These are phyloP conservation scores for Rhizopogon rudus DNA, from an alignment of 768 basidiomycete genomes.

Conservation along the genomic window DNA sequence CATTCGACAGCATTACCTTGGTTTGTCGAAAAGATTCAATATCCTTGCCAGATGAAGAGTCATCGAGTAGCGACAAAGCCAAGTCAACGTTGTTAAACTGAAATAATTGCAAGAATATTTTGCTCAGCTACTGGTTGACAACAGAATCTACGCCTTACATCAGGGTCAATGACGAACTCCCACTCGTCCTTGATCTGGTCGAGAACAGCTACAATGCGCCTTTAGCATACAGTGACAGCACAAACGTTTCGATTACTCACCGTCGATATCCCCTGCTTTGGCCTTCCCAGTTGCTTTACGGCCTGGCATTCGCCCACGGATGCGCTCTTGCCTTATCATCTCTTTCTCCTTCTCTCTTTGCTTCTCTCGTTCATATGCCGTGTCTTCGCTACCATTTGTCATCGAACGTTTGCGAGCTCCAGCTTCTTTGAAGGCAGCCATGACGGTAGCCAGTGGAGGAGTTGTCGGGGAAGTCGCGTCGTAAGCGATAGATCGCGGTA, in stretches of 20 bases:
- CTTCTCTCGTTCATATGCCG: constrained; percentile 52
- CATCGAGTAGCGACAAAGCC: constrained; percentile 84
- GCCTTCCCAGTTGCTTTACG: constrained; percentile 47
- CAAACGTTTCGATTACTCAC: constrained; percentile 35
- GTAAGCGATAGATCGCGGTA: constrained; percentile 6
- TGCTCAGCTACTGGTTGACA: not conserved
- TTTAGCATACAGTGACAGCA: not conserved
- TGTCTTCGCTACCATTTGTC: constrained; percentile 47
- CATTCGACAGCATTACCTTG: constrained; percentile 71
- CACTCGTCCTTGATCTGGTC: constrained; percentile 86
- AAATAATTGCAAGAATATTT: constrained; percentile 5
- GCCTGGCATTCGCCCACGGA: constrained; percentile 63
- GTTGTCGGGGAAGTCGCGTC: constrained; percentile 29
- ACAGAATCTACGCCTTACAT: constrained; percentile 43
- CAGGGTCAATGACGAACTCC: constrained; percentile 81
- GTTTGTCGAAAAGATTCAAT: constrained; percentile 74
- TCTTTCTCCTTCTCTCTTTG: constrained; percentile 61
- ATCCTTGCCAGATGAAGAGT: constrained; percentile 65
- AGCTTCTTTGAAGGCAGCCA: constrained; percentile 69
- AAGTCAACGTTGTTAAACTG: constrained; percentile 95
- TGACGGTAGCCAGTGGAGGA: constrained; percentile 45
- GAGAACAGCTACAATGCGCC: constrained; percentile 54
- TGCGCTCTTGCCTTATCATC: constrained; percentile 60
- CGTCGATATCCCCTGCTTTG: constrained; percentile 80
- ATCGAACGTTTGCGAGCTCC: constrained; percentile 47